These are phyloP conservation scores for Poronia punctata DNA, from an alignment of 495 filamentous ascomycete species.

Conservation along the genomic window DNA sequence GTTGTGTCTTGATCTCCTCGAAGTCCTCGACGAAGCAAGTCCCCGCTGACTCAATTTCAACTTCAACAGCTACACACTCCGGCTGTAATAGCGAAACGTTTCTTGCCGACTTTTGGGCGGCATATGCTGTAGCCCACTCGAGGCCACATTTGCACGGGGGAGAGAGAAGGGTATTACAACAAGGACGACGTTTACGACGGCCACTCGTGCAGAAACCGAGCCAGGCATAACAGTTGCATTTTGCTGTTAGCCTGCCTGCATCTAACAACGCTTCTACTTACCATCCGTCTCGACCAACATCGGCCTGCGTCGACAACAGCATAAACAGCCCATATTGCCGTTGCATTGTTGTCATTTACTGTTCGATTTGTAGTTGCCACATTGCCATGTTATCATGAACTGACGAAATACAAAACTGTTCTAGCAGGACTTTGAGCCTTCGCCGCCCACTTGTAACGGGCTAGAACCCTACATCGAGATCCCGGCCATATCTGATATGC, in stretches of 20 bases:
- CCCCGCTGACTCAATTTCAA: conserved; percentile 4
- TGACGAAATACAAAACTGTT: conserved; percentile 21
- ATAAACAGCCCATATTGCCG: too few relatives aligned
- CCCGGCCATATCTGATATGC: conserved; percentile 40
- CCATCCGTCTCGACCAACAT: too few relatives aligned
- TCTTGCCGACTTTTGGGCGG: conserved; percentile 1
- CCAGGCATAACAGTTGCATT: too few relatives aligned
- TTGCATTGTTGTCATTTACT: too few relatives aligned
- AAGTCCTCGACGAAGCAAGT: background rate
- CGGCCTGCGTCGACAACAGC: too few relatives aligned
- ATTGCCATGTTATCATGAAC: conserved; percentile 11
- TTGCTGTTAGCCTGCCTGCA: too few relatives aligned
- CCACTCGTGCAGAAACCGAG: too few relatives aligned
- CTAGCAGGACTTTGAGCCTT: conserved; percentile 45
- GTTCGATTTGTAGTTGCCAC: conserved; percentile 3
- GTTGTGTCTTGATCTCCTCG: conserved; percentile 3
- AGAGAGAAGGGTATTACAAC: background rate
- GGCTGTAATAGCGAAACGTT: conserved; percentile 3
- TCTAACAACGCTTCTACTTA: too few relatives aligned
- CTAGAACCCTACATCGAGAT: conserved; percentile 41
- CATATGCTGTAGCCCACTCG: conserved; percentile 11
- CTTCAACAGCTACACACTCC: conserved; percentile 7
- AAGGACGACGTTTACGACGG: background rate
- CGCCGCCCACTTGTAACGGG: conserved; percentile 39
- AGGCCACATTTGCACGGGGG: conserved; percentile 10